Conservation (phyloP, 495 filamentous ascomycete species). For the Halenospora varia region DNA sequence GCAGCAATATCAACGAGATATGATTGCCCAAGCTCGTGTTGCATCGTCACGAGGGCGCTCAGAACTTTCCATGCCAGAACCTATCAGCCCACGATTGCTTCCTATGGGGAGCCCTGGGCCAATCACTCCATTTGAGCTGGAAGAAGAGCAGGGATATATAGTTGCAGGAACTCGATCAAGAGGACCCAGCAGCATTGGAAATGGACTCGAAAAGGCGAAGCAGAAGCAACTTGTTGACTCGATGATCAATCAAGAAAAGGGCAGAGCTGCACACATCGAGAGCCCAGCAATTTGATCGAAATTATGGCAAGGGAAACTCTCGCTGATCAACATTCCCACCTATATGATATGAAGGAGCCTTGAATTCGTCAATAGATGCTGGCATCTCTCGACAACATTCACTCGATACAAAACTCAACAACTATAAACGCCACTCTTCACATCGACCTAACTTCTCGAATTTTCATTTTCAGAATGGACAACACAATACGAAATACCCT, state of each 20-base stretch:
- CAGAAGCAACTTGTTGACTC: background rate
- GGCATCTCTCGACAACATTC: too few species aligned
- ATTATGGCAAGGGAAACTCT: background rate
- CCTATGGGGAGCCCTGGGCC: constrained; percentile 74
- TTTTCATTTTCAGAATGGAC: too few species aligned
- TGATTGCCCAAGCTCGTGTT: constrained; percentile 49
- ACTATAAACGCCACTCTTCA: too few species aligned
- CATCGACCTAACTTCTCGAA: background rate
- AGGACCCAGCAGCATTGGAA: background rate
- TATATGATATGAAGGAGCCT: background rate
- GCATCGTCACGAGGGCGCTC: constrained; percentile 33
- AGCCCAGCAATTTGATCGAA: background rate
- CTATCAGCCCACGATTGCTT: constrained; percentile 58
- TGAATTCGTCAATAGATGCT: too few species aligned
- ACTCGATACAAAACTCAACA: too few species aligned
- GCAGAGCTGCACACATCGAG: background rate
- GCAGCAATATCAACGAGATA: constrained; percentile 57
- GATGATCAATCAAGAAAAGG: background rate
- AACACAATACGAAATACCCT: too few species aligned
- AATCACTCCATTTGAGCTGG: constrained; percentile 71
- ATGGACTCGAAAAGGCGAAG: background rate
- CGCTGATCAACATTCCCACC: background rate
- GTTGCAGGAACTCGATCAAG: constrained; percentile 8
- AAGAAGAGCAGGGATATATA: constrained; percentile 34
- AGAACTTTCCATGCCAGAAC: constrained; percentile 26